Base-by-base conservation (phyloP, 345 rosid species). In the Erucastrum elatum region DNA sequence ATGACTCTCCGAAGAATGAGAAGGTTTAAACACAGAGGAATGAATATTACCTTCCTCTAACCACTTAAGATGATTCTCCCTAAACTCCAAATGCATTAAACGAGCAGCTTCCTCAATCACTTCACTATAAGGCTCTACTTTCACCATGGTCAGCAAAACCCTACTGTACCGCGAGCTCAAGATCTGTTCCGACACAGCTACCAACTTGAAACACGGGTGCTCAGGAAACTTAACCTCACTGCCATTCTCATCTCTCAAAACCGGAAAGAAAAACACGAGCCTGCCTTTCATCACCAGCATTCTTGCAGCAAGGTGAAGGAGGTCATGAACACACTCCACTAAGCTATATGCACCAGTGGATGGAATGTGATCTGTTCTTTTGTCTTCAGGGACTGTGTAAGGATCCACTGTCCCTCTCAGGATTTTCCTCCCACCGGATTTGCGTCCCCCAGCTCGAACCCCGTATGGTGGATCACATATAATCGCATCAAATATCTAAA, bases 381-480 rank as follows among this genome's bases (percentile, higher is more conserved):
- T 91, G 71, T 93, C 96, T 13, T 95, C 97, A 8, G 98, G 96
- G 70, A 95, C 94, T 1, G 88, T 88, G 87, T 95, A 95, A 21
- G 99, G 97, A 9, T 85, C 91, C 41, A 89, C 85, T 9, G 74
- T 85, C 55, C 99, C 99, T 80, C 91, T 90, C 2, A 93, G 87
- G 75, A 95, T 84, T 84, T 95, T 95, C 30, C 99, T 79, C 17
- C 98, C 99, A 63, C 99, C 98, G 0, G 99, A 93, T 77, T 95
- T 95, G 25, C 94, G 92, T 12, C 97, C 99, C 46, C 99, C 94
- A 67, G 99, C 99, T 25, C 98, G 87, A 75, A 95, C 98, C 4
- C 99, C 99, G 30, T 91, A 95, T 27, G 97, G 98, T 41, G 98
- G 99, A 75, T 93, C 99, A 44, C 98, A 93, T 5, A 91, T 83